Conservation (phyloP, 129 eudicot genomes). For the Flaveria linearis region DNA sequence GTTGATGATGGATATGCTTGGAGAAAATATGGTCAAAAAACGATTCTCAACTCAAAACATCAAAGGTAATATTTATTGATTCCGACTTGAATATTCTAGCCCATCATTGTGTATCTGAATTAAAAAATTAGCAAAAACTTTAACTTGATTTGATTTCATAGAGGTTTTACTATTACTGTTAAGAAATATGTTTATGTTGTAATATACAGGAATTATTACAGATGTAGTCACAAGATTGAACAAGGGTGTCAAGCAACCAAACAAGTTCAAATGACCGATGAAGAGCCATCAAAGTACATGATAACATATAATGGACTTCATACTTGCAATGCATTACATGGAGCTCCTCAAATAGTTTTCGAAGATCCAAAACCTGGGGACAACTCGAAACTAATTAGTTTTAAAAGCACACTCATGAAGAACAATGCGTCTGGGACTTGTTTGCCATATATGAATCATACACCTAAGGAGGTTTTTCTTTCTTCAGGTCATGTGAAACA, state of each 20-base stretch:
- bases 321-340: conserved; percentile 35
- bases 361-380: conserved; percentile 16
- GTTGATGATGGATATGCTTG: conserved; percentile 71
- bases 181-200: neutral
- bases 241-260: conserved; percentile 51
- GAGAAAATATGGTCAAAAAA: conserved; percentile 85
- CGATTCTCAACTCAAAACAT: conserved; percentile 49
- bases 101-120: neutral
- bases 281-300: conserved; percentile 34
- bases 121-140: neutral
- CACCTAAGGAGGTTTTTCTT: neutral
- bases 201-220: conserved; percentile 49
- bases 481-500: neutral
- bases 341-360: conserved; percentile 23
- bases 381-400: conserved; percentile 38
- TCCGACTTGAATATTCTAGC: neutral
- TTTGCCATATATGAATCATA: neutral
- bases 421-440: neutral
- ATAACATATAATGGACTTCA: conserved; percentile 42
- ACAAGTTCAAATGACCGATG: conserved; percentile 44
- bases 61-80: conserved; percentile 41
- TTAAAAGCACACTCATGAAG: neutral
- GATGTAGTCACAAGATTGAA: conserved; percentile 53
- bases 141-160: neutral
- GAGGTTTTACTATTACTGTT: neutral